Conservation (phyloP, 495 filamentous ascomycete species). For the Neurospora tetrasperma region DNA sequence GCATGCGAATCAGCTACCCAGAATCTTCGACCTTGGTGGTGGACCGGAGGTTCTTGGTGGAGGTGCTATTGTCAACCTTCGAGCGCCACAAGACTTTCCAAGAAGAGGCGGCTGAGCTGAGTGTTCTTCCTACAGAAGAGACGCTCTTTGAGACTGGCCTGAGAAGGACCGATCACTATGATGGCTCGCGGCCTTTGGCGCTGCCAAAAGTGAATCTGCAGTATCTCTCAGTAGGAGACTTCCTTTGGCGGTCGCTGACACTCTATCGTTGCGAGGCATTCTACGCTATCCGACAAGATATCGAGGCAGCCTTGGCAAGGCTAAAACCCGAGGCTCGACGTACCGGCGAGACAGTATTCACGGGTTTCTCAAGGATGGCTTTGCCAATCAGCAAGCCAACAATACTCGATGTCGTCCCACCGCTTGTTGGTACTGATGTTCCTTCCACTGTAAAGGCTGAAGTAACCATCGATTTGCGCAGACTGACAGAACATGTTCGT, state of each 20-base stretch:
- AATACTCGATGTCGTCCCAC: conserved; percentile 75
- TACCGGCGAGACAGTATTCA: conserved; percentile 57
- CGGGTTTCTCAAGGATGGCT: conserved; percentile 87
- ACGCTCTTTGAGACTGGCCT: conserved; percentile 79
- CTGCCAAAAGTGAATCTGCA: conserved; percentile 94
- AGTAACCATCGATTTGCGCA: conserved; percentile 75
- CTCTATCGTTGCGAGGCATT: conserved; percentile 88
- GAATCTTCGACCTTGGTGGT: conserved; percentile 49
- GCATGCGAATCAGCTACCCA: conserved; percentile 71
- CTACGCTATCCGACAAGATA: conserved; percentile 84
- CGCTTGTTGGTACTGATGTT: conserved; percentile 73
- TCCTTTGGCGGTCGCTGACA: conserved; percentile 85
- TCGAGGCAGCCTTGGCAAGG: conserved; percentile 71
- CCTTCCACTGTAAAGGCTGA: conserved; percentile 85
- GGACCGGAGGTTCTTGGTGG: conserved; percentile 59
- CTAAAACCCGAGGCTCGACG: conserved; percentile 59
- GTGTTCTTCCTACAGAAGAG: conserved; percentile 72
- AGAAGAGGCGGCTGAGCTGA: conserved; percentile 59
- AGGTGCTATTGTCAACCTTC: conserved; percentile 65
- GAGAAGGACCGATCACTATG: conserved; percentile 76
- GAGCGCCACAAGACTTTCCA: conserved; percentile 78
- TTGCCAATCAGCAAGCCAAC: conserved; percentile 77
- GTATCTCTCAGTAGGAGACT: conserved; percentile 90
- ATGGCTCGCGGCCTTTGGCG: conserved; percentile 79
- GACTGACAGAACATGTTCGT: conserved; percentile 60